Conservation (phyloP, 306 rosid genomes). For the Crotalaria pallida region DNA sequence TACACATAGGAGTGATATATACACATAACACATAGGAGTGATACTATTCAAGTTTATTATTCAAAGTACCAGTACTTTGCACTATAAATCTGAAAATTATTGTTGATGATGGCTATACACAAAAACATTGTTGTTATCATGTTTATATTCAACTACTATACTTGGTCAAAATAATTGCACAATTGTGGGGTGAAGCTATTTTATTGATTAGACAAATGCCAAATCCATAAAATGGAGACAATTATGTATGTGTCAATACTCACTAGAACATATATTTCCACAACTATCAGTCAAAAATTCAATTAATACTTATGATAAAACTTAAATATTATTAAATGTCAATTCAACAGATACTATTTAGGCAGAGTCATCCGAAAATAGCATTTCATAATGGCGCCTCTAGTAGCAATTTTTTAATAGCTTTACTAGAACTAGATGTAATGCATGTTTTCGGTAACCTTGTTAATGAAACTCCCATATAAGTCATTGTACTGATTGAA, state of each 20-base stretch:
- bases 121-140: neutral
- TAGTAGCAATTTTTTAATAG: neutral
- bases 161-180: neutral
- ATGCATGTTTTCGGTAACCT: slow-evolving; percentile 17
- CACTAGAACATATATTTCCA: neutral
- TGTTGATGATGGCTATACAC: no score
- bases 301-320: no score
- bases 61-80: no score
- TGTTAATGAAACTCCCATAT: slow-evolving; percentile 29
- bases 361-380: neutral
- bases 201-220: neutral
- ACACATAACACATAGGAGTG: no score
- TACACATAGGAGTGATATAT: no score
- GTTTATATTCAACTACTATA: no score
- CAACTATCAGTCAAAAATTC: neutral
- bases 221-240: neutral
- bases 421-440: neutral
- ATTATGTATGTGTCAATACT: neutral
- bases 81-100: no score
- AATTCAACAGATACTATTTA: neutral
- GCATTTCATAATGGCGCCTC: neutral
- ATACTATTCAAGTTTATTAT: no score
- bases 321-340: neutral
- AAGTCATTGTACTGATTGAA: slow-evolving; percentile 36
- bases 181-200: neutral